These are phyloP conservation scores for Cenococcum geophilum DNA, from an alignment of 495 filamentous ascomycete genomes.

Conservation along the genomic window DNA sequence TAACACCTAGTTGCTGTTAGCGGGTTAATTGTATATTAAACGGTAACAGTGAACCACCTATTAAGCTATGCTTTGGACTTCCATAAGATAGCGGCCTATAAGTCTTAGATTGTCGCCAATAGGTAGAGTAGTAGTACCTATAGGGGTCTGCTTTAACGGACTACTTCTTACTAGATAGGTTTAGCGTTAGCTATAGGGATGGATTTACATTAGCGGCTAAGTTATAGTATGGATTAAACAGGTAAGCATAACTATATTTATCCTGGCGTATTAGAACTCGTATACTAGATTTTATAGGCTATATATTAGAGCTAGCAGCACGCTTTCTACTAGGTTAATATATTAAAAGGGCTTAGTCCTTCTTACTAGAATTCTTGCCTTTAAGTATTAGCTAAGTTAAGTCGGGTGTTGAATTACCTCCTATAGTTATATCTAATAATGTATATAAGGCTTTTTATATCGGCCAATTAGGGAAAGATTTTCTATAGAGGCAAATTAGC, in stretches of 20 bases:
- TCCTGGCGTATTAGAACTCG: not conserved
- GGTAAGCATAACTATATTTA: constrained; percentile 3
- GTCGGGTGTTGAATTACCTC: constrained; percentile 20
- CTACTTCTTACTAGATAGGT: constrained; percentile 24
- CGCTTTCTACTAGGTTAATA: constrained; percentile 22
- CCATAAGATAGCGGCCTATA: constrained; percentile 11
- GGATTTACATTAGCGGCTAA: constrained; percentile 5
- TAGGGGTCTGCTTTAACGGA: constrained; percentile 20
- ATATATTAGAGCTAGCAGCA: constrained; percentile 21
- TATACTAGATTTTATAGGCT: constrained; percentile 1
- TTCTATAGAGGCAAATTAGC: not conserved
- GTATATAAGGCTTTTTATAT: not conserved
- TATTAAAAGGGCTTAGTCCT: constrained; percentile 1
- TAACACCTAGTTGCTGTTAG: constrained; percentile 20
- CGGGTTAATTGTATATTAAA: constrained; percentile 1
- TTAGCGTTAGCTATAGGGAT: constrained; percentile 9
- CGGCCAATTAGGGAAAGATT: not conserved
- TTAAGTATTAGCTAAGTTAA: constrained; percentile 13
- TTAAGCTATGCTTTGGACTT: constrained; percentile 7
- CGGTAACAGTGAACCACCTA: not conserved
- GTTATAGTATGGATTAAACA: constrained; percentile 14
- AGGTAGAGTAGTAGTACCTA: constrained; percentile 13
- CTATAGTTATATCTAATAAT: constrained; percentile 20
- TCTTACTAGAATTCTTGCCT: not conserved
- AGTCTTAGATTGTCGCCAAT: not conserved